A percentile compares a stretch with the other conserved stretches of the same genome.
phyloP scores from a whole-genome alignment of 2,329 filamentous ascomycete species.

The Septoria linicola region DNA sequence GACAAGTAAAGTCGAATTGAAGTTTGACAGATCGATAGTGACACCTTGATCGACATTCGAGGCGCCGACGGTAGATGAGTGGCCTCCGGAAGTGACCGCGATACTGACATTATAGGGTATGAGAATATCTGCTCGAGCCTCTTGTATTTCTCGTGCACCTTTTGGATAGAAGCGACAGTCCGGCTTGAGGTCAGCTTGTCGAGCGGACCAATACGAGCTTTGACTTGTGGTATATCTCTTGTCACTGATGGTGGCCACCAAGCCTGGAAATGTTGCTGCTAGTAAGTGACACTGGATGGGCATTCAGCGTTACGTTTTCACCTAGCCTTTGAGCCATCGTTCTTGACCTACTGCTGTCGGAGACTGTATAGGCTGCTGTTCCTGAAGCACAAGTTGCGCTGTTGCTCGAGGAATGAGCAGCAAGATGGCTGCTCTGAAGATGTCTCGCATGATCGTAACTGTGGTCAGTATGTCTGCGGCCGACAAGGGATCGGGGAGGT shows the following conservation, averaged over 20 bases:
- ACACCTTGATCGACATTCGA: conserved; percentile 32
- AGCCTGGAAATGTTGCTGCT: conserved; percentile 13
- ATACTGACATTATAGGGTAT: conserved; percentile 25
- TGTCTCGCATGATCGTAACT: neutral
- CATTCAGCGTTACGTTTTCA: neutral
- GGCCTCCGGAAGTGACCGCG: conserved; percentile 32
- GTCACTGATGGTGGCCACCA: conserved; percentile 12
- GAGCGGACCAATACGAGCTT: conserved; percentile 15
- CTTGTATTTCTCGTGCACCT: conserved; percentile 20
- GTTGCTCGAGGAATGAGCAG: neutral
- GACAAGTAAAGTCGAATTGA: conserved; percentile 13
- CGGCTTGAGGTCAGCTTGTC: conserved; percentile 16
- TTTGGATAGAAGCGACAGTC: conserved; percentile 24
- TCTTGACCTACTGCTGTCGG: neutral
- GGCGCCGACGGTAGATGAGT: conserved; percentile 27
- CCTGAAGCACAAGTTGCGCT: conserved; percentile 7
- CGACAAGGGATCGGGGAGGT: too few relatives aligned
- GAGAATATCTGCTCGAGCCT: conserved; percentile 24
- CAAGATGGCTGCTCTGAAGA: neutral
- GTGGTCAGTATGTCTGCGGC: neutral
- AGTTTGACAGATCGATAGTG: conserved; percentile 30
- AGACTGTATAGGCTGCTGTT: conserved; percentile 9
- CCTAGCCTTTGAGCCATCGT: neutral
- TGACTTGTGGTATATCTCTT: conserved; percentile 14
- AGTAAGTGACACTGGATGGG: conserved; percentile 19